Evolutionary conservation across 805 yeast species (phyloP).

Genomic region (Maudiozyma turicensis): DNA sequence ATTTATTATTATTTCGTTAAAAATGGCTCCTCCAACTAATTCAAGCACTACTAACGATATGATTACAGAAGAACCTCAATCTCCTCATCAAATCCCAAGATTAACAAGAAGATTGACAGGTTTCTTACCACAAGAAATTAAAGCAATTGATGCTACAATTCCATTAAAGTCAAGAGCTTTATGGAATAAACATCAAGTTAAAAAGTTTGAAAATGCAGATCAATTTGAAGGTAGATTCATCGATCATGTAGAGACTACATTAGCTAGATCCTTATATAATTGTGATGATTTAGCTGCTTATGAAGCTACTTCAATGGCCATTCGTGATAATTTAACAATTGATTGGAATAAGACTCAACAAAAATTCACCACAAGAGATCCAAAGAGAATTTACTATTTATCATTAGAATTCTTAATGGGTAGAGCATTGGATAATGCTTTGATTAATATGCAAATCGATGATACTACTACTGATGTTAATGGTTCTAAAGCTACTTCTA

Average conservation of each 20-base stretch:
- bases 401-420: constrained; percentile 91
- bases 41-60: constrained; percentile 20
- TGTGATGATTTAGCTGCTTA: constrained; percentile 90
- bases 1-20: background rate
- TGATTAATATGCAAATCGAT: constrained; percentile 60
- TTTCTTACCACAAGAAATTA: constrained; percentile 81
- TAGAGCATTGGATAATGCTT: constrained; percentile 87
- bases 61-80: constrained; percentile 23
- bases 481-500: constrained; percentile 2
- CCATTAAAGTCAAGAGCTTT: constrained; percentile 67
- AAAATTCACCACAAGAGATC: constrained; percentile 70
- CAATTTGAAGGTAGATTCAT: constrained; percentile 63
- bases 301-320: constrained; percentile 72
- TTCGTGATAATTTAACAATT: constrained; percentile 69
- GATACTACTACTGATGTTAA: constrained; percentile 6
- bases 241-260: constrained; percentile 78
- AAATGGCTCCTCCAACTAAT: constrained; percentile 10
- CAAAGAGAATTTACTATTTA: constrained; percentile 77
- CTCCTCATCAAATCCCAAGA: constrained; percentile 35
- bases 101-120: constrained; percentile 74
- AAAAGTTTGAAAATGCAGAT: constrained; percentile 39
- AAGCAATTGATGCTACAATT: constrained; percentile 69
- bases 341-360: constrained; percentile 95
- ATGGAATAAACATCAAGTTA: constrained; percentile 64
- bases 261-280: constrained; percentile 87